Conservation (phyloP, 2,329 filamentous ascomycete genomes). For the Mycogone perniciosa region DNA sequence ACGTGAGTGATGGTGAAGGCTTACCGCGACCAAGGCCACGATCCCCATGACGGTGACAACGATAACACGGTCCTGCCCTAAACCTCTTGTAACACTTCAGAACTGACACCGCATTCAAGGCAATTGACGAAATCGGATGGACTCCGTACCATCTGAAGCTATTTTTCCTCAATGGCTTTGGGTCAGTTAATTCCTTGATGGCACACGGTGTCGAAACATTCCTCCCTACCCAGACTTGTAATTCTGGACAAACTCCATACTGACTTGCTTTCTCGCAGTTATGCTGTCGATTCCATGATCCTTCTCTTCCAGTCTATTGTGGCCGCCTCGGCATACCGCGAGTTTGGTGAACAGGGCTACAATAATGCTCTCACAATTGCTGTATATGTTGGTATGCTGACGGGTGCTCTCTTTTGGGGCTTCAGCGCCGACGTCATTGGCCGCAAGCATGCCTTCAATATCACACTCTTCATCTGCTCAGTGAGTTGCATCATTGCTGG, state of each 20-base stretch:
- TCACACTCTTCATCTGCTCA: slow-evolving; percentile 56
- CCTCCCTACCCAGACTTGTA: not conserved
- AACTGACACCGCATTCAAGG: slow-evolving; percentile 22
- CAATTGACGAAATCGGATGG: slow-evolving; percentile 55
- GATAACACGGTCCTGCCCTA: not conserved
- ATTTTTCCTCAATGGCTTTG: slow-evolving; percentile 56
- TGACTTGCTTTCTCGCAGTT: slow-evolving; percentile 24
- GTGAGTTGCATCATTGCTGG: slow-evolving; percentile 56
- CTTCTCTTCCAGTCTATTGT: slow-evolving; percentile 57
- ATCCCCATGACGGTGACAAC: slow-evolving; percentile 4
- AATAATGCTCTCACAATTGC: slow-evolving; percentile 54
- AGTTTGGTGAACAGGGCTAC: slow-evolving; percentile 52
- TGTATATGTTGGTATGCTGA: slow-evolving; percentile 49
- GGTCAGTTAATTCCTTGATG: slow-evolving; percentile 23
- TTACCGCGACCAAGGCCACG: not conserved
- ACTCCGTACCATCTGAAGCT: slow-evolving; percentile 54
- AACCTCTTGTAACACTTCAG: not conserved
- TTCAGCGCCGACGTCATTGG: slow-evolving; percentile 62
- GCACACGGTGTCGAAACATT: not conserved
- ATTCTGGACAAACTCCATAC: not conserved
- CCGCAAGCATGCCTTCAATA: slow-evolving; percentile 61
- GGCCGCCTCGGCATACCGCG: slow-evolving; percentile 48
- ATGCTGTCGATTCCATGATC: slow-evolving; percentile 42
- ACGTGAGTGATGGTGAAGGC: slow-evolving; percentile 38
- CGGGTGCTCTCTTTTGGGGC: slow-evolving; percentile 62